These are phyloP conservation scores for Wickerhamomyces hampshirensis DNA, from an alignment of 805 yeast genomes.

Conservation along the genomic window DNA sequence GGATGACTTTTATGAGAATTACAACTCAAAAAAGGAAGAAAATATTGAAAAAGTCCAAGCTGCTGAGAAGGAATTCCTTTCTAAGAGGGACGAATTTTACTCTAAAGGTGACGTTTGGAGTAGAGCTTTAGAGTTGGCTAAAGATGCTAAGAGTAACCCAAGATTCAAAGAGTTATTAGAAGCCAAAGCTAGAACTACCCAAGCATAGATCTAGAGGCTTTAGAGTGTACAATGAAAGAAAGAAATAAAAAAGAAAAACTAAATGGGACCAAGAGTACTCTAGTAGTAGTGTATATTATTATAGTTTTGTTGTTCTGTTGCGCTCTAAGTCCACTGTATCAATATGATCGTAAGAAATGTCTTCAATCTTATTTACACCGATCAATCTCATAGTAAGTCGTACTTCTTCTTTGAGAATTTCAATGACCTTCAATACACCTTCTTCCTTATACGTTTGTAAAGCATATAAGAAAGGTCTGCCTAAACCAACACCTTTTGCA, in stretches of 20 bases:
- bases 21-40: conserved; percentile 77
- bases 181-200: conserved; percentile 23
- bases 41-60: conserved; percentile 55
- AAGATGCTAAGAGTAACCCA: conserved; percentile 28
- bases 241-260: too few relatives aligned
- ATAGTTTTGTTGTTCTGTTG: neutral
- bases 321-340: neutral
- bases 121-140: conserved; percentile 52
- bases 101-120: conserved; percentile 79
- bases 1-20: conserved; percentile 89
- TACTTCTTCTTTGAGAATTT: conserved; percentile 56
- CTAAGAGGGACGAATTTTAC: conserved; percentile 72
- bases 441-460: conserved; percentile 76
- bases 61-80: conserved; percentile 68
- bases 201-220: conserved; percentile 5
- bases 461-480: conserved; percentile 72
- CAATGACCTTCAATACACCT: conserved; percentile 64
- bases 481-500: conserved; percentile 67
- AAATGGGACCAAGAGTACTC: too few relatives aligned
- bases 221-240: neutral
- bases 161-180: conserved; percentile 26
- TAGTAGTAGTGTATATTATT: too few relatives aligned
- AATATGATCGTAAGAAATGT: conserved; percentile 24
- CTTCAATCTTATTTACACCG: conserved; percentile 49
- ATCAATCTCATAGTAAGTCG: conserved; percentile 60